These are phyloP conservation scores for Mycena belliarum DNA, from an alignment of 768 basidiomycete species.

Conservation along the genomic window DNA sequence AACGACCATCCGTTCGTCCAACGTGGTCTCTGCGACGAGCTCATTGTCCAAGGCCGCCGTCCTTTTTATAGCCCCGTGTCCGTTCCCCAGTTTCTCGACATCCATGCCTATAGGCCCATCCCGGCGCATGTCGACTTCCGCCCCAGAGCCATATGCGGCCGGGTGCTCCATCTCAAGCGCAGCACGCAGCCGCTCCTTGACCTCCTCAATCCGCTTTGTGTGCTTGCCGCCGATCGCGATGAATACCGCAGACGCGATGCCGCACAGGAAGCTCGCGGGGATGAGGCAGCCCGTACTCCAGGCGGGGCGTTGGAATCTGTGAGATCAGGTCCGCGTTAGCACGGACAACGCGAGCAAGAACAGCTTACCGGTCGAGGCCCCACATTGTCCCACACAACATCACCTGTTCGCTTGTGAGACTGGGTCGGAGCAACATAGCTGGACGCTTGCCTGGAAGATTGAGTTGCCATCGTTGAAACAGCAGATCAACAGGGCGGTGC, in stretches of 20 bases:
- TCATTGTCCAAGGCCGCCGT: conserved; percentile 2
- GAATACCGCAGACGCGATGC: conserved; percentile 69
- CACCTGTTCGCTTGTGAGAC: conserved; percentile 35
- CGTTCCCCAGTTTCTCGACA: conserved; percentile 3
- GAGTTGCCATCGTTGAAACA: conserved; percentile 76
- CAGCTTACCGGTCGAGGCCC: conserved; percentile 64
- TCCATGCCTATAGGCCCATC: neutral
- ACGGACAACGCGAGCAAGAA: neutral
- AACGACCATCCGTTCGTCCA: conserved; percentile 44
- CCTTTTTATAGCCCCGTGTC: neutral
- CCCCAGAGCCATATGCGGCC: conserved; percentile 1
- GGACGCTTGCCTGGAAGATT: conserved; percentile 61
- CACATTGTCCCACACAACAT: conserved; percentile 80
- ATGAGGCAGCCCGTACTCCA: conserved; percentile 74
- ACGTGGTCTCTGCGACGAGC: conserved; percentile 25
- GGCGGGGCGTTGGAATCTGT: conserved; percentile 63
- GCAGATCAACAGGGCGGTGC: conserved; percentile 73
- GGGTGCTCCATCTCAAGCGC: conserved; percentile 38
- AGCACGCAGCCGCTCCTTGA: conserved; percentile 58
- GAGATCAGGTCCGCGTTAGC: neutral
- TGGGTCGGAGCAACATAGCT: neutral
- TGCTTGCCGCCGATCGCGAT: conserved; percentile 75
- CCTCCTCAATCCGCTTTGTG: conserved; percentile 67
- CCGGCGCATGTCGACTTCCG: neutral
- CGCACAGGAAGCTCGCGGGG: conserved; percentile 72